Conservation (phyloP, 1,284 basidiomycete genomes). For the Cutaneotrichosporon cyanovorans region DNA sequence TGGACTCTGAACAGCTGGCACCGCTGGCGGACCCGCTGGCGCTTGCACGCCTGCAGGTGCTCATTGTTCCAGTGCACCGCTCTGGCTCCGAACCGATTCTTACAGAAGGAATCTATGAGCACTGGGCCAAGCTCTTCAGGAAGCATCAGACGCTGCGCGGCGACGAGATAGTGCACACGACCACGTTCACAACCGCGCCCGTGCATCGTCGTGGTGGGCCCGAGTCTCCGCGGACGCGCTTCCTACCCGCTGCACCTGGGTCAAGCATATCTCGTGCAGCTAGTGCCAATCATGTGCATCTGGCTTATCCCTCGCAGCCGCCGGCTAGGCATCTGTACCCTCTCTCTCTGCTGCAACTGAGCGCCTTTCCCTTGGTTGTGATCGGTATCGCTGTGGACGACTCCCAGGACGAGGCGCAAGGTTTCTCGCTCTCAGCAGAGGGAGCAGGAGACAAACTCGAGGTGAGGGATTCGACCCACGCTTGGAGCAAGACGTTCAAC, state of each 20-base stretch:
- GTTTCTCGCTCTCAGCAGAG: too few relatives aligned
- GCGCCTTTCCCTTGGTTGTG: slow-evolving; percentile 38
- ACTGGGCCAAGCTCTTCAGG: slow-evolving; percentile 28
- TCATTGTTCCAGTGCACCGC: slow-evolving; percentile 42
- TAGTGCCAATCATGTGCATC: slow-evolving; percentile 34
- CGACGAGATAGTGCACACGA: slow-evolving; percentile 26
- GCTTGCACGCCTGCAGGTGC: slow-evolving; percentile 40
- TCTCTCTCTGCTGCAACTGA: slow-evolving; percentile 32
- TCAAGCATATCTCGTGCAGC: slow-evolving; percentile 27
- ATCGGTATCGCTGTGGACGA: slow-evolving; percentile 36
- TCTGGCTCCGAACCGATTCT: slow-evolving; percentile 1
- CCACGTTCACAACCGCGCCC: not conserved
- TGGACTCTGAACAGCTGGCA: slow-evolving; percentile 6
- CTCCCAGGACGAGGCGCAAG: slow-evolving; percentile 5
- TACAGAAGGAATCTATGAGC: slow-evolving; percentile 20
- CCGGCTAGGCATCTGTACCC: slow-evolving; percentile 35
- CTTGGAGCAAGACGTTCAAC: slow-evolving; percentile 25
- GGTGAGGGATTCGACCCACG: not conserved
- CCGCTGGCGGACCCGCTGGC: slow-evolving; percentile 37
- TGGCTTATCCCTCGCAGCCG: slow-evolving; percentile 29
- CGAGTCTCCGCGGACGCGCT: slow-evolving; percentile 19
- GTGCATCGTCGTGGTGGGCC: slow-evolving; percentile 3
- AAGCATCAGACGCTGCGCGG: slow-evolving; percentile 33
- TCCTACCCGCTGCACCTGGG: slow-evolving; percentile 26
- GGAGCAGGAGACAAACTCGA: too few relatives aligned